Conservation (phyloP, 1,284 basidiomycete genomes). For the Malassezia cuniculi region DNA sequence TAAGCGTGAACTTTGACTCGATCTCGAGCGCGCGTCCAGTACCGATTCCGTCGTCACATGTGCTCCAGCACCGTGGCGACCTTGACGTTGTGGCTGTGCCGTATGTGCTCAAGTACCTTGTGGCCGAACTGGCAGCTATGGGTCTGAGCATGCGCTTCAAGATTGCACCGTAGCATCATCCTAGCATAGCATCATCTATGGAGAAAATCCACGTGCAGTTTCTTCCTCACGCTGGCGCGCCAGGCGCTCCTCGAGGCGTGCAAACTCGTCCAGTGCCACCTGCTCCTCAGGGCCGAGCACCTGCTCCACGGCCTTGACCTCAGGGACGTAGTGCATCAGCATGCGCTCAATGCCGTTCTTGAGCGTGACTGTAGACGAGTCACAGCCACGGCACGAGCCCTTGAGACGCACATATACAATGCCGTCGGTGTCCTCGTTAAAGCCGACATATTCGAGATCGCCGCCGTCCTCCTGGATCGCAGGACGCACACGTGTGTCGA, state of each 20-base stretch:
- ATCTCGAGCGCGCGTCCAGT: neutral
- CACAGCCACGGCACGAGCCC: constrained; percentile 89
- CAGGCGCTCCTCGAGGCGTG: constrained; percentile 73
- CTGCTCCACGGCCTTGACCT: constrained; percentile 94
- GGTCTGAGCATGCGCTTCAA: constrained; percentile 49
- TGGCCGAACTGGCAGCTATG: constrained; percentile 53
- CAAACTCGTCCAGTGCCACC: constrained; percentile 76
- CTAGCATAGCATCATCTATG: constrained; percentile 1
- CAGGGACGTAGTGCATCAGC: constrained; percentile 97
- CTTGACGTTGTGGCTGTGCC: constrained; percentile 58
- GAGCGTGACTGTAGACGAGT: constrained; percentile 79
- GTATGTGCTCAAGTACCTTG: constrained; percentile 56
- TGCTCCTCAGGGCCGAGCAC: constrained; percentile 79
- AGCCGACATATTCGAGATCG: constrained; percentile 71
- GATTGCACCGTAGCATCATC: constrained; percentile 5
- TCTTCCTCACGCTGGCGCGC: constrained; percentile 35
- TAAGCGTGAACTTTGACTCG: neutral
- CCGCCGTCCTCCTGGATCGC: constrained; percentile 93
- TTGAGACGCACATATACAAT: constrained; percentile 70
- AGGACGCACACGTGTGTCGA: constrained; percentile 86
- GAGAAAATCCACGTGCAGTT: constrained; percentile 27
- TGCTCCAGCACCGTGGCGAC: constrained; percentile 22
- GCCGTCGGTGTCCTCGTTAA: constrained; percentile 51
- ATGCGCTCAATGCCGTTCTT: constrained; percentile 70
- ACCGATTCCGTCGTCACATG: constrained; percentile 7